phyloP scores from a whole-genome alignment of 176 grass and related monocot genomes.

The Raddia guianensis region DNA sequence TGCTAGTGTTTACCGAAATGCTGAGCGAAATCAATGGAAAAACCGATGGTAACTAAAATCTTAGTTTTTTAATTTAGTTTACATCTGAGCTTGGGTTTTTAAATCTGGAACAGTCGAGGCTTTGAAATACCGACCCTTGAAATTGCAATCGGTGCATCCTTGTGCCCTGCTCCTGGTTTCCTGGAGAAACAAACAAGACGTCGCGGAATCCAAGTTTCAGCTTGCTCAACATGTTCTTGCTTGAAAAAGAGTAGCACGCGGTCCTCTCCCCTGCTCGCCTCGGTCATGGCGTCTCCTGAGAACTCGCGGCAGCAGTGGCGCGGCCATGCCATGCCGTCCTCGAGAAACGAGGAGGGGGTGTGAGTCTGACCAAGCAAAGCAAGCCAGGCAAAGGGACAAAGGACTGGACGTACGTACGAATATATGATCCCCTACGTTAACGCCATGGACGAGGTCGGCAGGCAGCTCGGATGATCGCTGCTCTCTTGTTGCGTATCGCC shows the following conservation, averaged over 20 bases:
- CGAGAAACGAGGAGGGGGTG: slow-evolving; percentile 1
- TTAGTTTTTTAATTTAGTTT: no score
- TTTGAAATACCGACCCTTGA: no score
- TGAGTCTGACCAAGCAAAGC: not conserved
- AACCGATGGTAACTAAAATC: no score
- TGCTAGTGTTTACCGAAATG: no score
- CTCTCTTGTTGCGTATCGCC: slow-evolving; percentile 36
- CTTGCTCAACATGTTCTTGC: not conserved
- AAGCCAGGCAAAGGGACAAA: not conserved
- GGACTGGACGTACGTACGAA: not conserved
- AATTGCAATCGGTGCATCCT: no score
- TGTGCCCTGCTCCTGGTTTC: slow-evolving; percentile 16
- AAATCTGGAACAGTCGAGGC: no score
- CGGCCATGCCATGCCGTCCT: slow-evolving; percentile 8
- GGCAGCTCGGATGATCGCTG: not conserved
- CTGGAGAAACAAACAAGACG: not conserved
- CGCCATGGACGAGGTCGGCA: not conserved
- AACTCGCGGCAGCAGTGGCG: not conserved
- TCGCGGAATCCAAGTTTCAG: not conserved
- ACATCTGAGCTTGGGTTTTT: no score
- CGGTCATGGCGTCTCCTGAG: not conserved
- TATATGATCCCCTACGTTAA: no score
- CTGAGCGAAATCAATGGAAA: no score
- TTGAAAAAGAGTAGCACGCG: no score
- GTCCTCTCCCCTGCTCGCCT: no score